Evolutionary conservation across 208 protist genomes (phyloP).

Genomic region (Acanthamoeba culbertsoni): DNA sequence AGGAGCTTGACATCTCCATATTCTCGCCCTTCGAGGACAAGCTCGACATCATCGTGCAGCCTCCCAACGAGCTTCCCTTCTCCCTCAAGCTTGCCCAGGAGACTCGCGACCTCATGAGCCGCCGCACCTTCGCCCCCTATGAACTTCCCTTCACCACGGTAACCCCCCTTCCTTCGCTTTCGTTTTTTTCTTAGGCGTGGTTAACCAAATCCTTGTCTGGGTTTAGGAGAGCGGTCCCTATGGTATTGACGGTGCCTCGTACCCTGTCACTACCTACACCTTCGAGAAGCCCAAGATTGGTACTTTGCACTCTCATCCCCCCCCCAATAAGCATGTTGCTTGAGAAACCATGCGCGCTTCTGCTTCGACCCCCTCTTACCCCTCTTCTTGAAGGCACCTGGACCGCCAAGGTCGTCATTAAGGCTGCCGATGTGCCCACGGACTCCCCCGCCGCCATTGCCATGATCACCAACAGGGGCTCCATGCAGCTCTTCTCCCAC

Average conservation of each 20-base stretch:
- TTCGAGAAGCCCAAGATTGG: background rate
- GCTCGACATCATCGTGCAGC: background rate
- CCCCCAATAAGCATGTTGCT: background rate
- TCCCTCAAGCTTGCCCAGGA: background rate
- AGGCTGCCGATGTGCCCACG: background rate
- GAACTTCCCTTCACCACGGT: background rate
- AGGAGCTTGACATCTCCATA: background rate
- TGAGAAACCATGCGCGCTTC: background rate
- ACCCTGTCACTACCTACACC: background rate
- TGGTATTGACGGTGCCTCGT: background rate
- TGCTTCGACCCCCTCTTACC: background rate
- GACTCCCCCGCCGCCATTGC: background rate
- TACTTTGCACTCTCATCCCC: background rate
- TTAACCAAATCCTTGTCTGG: background rate
- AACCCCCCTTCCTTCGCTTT: background rate
- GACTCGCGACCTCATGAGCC: background rate
- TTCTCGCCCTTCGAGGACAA: conserved; percentile 26
- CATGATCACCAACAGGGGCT: conserved; percentile 13
- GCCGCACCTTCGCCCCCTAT: background rate
- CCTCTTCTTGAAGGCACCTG: background rate
- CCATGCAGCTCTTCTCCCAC: conserved; percentile 15
- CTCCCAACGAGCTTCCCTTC: background rate
- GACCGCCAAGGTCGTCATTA: background rate
- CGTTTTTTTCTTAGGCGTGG: background rate
- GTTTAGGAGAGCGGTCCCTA: background rate